Evolutionary conservation across 139 green algal species (phyloP).

Genomic region (Astrephomene gubernaculifera): DNA sequence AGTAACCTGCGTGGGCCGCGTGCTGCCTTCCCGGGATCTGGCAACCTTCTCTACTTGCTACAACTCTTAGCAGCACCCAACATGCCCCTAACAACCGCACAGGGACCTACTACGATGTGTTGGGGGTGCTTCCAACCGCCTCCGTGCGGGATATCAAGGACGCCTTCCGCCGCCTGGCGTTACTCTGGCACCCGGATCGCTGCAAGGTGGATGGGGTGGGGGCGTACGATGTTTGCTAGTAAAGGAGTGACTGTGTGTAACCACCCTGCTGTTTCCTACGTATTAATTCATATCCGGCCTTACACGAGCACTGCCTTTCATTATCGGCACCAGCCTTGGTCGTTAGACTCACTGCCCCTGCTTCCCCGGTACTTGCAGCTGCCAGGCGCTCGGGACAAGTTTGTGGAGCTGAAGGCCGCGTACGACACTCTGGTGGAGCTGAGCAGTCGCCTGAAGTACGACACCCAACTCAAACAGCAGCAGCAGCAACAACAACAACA

Average conservation of each 20-base stretch:
- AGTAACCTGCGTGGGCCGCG: no score
- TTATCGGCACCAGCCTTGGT: not conserved
- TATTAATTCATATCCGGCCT: no score
- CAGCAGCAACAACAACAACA: not conserved
- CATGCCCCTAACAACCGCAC: no score
- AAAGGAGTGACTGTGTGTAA: no score
- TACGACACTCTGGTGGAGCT: slow-evolving; percentile 24
- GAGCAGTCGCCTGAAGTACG: not conserved
- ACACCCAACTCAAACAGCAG: not conserved
- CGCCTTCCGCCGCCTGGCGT: not conserved
- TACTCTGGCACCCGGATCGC: slow-evolving; percentile 17
- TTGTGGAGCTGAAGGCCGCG: slow-evolving; percentile 22
- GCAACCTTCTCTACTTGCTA: no score
- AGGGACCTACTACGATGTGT: slow-evolving; percentile 1
- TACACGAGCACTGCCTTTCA: no score
- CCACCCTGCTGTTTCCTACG: no score
- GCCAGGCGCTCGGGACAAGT: slow-evolving; percentile 11
- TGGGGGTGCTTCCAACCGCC: not conserved
- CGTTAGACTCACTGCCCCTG: no score
- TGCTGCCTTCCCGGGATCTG: no score
- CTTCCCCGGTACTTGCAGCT: not conserved
- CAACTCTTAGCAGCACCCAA: no score
- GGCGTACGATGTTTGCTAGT: no score
- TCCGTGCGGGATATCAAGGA: slow-evolving; percentile 7
- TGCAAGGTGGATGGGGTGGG: slow-evolving; percentile 23